Percentiles rank a stretch among this genome's conserved stretches.
These are phyloP conservation scores for Termitomyces sp. DNA, from an alignment of 768 basidiomycete genomes.

Conservation along the genomic window DNA sequence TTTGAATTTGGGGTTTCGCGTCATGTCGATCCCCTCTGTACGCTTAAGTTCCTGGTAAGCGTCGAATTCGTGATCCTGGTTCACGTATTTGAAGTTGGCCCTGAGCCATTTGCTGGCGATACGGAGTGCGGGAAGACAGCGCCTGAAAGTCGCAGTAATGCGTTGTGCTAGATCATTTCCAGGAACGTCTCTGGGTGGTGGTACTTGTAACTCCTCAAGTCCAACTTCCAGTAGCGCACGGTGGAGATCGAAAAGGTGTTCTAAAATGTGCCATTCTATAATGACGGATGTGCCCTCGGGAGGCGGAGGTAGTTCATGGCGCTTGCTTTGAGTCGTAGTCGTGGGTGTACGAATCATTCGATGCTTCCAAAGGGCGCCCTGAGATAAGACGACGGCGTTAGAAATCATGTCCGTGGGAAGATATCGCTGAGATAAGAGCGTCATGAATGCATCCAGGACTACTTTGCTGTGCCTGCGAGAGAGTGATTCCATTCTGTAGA, in stretches of 20 bases:
- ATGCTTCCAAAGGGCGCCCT: conserved; percentile 83
- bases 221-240: conserved; percentile 63
- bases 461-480: conserved; percentile 39
- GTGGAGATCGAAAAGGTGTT: conserved; percentile 63
- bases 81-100: conserved; percentile 65
- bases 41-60: conserved; percentile 26
- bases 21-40: conserved; percentile 20
- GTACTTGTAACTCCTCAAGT: conserved; percentile 50
- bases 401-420: conserved; percentile 74
- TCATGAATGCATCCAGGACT: conserved; percentile 50
- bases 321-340: conserved; percentile 18
- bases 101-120: conserved; percentile 88
- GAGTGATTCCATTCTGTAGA: conserved; percentile 41
- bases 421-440: conserved; percentile 59
- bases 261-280: conserved; percentile 61
- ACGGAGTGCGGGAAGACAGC: conserved; percentile 81
- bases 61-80: conserved; percentile 35
- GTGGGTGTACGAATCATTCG: conserved; percentile 59
- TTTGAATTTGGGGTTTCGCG: conserved; percentile 24
- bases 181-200: conserved; percentile 45
- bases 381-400: conserved; percentile 64
- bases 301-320: conserved; percentile 19
- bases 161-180: conserved; percentile 66
- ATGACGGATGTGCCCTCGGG: conserved; percentile 27
- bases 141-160: conserved; percentile 82